phyloP scores from a whole-genome alignment of 306 rosid genomes.

The Quercus dentata region DNA sequence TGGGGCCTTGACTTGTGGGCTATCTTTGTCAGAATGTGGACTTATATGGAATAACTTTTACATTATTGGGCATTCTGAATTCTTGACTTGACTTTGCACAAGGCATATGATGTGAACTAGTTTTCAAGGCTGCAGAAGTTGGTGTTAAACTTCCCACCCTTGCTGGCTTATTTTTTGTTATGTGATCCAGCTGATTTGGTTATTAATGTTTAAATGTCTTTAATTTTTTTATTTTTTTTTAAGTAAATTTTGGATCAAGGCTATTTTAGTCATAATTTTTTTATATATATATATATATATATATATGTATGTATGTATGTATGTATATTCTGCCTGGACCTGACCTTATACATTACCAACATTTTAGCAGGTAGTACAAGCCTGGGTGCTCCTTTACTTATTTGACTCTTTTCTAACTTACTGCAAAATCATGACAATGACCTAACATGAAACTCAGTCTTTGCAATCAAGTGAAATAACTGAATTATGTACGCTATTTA shows the following conservation, averaged over 20 bases:
- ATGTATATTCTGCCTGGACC: not conserved
- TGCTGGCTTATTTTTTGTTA: not conserved
- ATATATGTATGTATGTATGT: too few relatives aligned
- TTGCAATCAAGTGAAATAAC: not conserved
- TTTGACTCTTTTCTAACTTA: not conserved
- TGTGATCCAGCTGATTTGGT: not conserved
- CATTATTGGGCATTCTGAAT: not conserved
- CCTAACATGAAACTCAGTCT: not conserved
- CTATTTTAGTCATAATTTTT: not conserved
- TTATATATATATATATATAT: not conserved
- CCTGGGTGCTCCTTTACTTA: not conserved
- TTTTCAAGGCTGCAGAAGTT: not conserved
- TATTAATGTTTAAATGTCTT: not conserved
- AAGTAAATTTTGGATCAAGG: too few relatives aligned
- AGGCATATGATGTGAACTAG: not conserved
- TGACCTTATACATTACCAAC: not conserved
- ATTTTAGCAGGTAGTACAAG: not conserved
- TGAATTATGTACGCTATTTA: not conserved
- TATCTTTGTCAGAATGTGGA: slow-evolving; percentile 1
- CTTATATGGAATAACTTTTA: not conserved
- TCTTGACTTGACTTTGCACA: not conserved
- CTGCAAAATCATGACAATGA: not conserved
- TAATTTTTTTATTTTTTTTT: too few relatives aligned
- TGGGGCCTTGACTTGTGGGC: not conserved
- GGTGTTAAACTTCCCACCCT: not conserved